Conservation (phyloP, 768 basidiomycete genomes). For the Lactifluus pinguis region DNA sequence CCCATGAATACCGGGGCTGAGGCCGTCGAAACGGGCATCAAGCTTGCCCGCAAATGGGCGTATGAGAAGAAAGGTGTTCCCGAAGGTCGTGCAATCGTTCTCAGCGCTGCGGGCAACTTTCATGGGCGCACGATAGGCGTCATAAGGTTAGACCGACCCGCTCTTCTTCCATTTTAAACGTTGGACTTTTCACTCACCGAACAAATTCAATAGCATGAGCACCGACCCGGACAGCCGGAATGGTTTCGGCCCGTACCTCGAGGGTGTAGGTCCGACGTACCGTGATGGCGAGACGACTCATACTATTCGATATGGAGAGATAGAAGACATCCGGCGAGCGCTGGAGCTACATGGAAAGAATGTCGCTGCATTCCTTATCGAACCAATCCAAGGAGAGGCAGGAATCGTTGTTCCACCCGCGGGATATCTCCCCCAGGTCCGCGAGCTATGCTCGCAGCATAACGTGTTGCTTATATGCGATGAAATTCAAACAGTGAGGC, state of each 20-base stretch:
- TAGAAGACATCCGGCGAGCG: conserved; percentile 75
- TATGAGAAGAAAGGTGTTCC: conserved; percentile 79
- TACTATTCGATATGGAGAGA: conserved; percentile 75
- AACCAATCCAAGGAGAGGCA: conserved; percentile 99
- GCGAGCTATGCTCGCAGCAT: conserved; percentile 81
- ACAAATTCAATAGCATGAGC: conserved; percentile 56
- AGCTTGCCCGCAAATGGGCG: conserved; percentile 95
- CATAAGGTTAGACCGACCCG: conserved; percentile 48
- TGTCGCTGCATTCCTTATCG: conserved; percentile 89
- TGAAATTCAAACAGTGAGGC: conserved; percentile 87
- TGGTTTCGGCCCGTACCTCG: conserved; percentile 89
- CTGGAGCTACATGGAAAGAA: conserved; percentile 71
- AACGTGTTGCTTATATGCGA: conserved; percentile 96
- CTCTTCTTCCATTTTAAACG: conserved; percentile 12
- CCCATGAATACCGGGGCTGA: conserved; percentile 99
- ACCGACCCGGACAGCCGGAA: conserved; percentile 85
- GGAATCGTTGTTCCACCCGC: conserved; percentile 88
- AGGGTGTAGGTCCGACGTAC: conserved; percentile 75
- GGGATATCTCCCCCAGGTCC: conserved; percentile 74
- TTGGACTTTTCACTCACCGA: not conserved
- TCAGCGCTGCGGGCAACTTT: conserved; percentile 87
- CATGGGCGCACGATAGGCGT: conserved; percentile 89
- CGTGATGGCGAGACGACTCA: conserved; percentile 41
- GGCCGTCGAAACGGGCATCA: conserved; percentile 95
- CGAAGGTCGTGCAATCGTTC: conserved; percentile 75